A percentile compares a stretch with the other conserved stretches of the same genome.
These are phyloP conservation scores for Trichoderma semiorbis DNA, from an alignment of 2,329 filamentous ascomycete species.

Conservation along the genomic window DNA sequence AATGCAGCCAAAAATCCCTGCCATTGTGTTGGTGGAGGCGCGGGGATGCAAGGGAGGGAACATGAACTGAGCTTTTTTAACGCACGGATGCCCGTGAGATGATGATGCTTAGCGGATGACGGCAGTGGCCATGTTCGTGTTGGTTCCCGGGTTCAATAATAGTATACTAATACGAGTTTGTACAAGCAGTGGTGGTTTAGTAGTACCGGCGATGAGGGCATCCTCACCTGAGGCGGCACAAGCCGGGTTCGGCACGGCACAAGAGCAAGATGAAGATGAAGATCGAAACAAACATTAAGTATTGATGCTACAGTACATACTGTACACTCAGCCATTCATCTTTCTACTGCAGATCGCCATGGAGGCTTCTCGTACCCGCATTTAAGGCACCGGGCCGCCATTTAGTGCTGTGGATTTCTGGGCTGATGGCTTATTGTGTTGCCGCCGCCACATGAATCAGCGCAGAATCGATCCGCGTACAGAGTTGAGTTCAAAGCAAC, in stretches of 20 bases:
- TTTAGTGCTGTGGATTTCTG: not conserved
- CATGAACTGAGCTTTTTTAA: not conserved
- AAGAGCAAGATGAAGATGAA: not conserved
- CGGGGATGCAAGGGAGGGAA: not conserved
- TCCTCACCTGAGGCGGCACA: not conserved
- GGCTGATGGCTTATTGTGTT: not conserved
- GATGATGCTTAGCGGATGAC: not conserved
- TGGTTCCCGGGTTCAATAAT: not conserved
- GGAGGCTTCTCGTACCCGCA: not conserved
- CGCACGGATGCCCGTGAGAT: not conserved
- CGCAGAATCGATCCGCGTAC: not conserved
- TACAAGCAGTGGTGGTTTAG: not conserved
- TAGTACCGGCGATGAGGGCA: not conserved
- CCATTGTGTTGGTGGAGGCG: not conserved
- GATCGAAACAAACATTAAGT: not conserved
- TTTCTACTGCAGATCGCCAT: not conserved
- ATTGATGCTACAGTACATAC: not conserved
- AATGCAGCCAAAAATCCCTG: not conserved
- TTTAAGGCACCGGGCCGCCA: not conserved
- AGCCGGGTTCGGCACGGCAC: not conserved
- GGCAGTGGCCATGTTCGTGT: not conserved
- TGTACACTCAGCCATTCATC: not conserved
- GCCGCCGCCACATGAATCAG: not conserved
- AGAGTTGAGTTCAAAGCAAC: not conserved
- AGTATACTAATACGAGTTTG: not conserved